Percentiles rank a stretch among this genome's conserved stretches.
phyloP scores from a whole-genome alignment of 208 protist species.

The Borovskyia barvae region DNA sequence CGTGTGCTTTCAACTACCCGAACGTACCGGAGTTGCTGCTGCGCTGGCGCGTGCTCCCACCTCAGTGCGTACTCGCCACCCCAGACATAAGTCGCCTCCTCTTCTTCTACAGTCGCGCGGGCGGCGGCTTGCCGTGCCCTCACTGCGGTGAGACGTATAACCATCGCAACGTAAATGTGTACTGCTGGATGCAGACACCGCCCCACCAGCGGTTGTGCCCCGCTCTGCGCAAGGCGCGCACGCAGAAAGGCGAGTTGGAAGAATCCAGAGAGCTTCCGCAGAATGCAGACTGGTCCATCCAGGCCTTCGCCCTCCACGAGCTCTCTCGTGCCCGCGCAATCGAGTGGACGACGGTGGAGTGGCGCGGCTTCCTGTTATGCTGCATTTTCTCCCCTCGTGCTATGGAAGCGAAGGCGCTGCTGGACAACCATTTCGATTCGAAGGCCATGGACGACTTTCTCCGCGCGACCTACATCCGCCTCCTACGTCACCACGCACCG shows the following conservation, averaged over 20 bases:
- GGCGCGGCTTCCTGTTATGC: constrained; percentile 85
- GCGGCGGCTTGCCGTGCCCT: constrained; percentile 75
- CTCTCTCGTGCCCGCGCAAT: constrained; percentile 69
- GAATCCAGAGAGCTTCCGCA: constrained; percentile 66
- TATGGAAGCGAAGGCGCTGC: constrained; percentile 55
- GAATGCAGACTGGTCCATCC: constrained; percentile 70
- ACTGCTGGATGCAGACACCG: constrained; percentile 81
- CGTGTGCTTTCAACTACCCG: constrained; percentile 82
- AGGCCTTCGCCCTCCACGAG: constrained; percentile 66
- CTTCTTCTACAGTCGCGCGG: constrained; percentile 82
- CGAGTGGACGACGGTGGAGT: constrained; percentile 83
- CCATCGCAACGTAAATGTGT: constrained; percentile 80
- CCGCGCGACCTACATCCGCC: constrained; percentile 67
- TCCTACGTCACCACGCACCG: constrained; percentile 79
- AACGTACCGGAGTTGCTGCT: constrained; percentile 79
- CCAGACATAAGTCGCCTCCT: constrained; percentile 89
- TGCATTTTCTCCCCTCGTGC: constrained; percentile 76
- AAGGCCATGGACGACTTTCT: constrained; percentile 84
- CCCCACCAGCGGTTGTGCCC: constrained; percentile 79
- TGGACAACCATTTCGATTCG: constrained; percentile 47
- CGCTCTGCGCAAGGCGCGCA: constrained; percentile 50
- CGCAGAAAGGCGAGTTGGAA: constrained; percentile 79
- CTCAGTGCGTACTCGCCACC: constrained; percentile 87
- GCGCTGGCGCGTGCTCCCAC: constrained; percentile 72
- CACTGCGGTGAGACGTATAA: constrained; percentile 85